phyloP scores from a whole-genome alignment of 2,329 filamentous ascomycete species.

The Bipolaris bicolor region DNA sequence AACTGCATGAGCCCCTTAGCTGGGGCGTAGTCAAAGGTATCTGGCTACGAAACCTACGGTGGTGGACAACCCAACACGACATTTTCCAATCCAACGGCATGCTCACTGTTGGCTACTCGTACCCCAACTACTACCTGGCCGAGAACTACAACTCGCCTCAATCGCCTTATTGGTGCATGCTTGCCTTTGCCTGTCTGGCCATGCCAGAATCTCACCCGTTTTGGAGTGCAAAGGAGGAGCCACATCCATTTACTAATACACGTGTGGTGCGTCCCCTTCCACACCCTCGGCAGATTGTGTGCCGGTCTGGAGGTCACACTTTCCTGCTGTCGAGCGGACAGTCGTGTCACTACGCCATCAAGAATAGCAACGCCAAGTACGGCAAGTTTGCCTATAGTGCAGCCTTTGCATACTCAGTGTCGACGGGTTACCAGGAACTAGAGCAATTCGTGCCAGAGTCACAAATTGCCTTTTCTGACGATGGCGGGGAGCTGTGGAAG shows the following conservation, averaged over 20 bases:
- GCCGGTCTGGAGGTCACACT: conserved; percentile 73
- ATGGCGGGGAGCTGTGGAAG: conserved; percentile 80
- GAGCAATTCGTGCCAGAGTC: conserved; percentile 79
- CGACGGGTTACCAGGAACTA: conserved; percentile 75
- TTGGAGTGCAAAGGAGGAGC: conserved; percentile 72
- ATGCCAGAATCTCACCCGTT: conserved; percentile 74
- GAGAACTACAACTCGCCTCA: conserved; percentile 85
- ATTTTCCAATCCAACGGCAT: conserved; percentile 79
- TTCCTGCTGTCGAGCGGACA: conserved; percentile 76
- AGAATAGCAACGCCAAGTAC: conserved; percentile 82
- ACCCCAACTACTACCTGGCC: conserved; percentile 80
- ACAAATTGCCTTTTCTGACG: conserved; percentile 76
- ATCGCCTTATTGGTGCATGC: conserved; percentile 76
- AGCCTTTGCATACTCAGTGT: conserved; percentile 77
- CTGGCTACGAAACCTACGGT: conserved; percentile 73
- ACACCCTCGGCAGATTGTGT: conserved; percentile 76
- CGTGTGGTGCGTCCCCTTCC: conserved; percentile 65
- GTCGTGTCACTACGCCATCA: conserved; percentile 82
- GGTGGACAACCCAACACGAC: conserved; percentile 77
- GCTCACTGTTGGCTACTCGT: conserved; percentile 76
- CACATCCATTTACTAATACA: conserved; percentile 62
- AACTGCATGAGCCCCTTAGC: conserved; percentile 72
- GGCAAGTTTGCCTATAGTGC: conserved; percentile 79
- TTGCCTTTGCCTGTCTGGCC: conserved; percentile 76
- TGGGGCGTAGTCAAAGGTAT: conserved; percentile 83